Conservation (phyloP, 768 basidiomycete genomes). For the Tulasnella sp. region DNA sequence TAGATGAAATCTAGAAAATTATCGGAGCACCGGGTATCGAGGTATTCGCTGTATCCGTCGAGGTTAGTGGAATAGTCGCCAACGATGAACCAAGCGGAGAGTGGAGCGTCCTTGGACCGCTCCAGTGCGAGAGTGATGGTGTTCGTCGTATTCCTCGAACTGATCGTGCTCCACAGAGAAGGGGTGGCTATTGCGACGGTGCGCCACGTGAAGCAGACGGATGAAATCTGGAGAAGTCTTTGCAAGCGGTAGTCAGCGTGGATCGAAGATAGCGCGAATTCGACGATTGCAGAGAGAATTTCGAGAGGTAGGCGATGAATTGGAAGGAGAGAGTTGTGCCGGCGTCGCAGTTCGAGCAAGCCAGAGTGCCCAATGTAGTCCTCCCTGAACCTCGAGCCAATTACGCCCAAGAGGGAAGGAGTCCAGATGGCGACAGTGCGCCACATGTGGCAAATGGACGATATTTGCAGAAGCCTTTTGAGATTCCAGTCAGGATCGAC, state of each 20-base stretch:
- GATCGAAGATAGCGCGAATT: not conserved
- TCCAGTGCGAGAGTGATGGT: not conserved
- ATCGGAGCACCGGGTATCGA: not conserved
- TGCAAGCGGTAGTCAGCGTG: not conserved
- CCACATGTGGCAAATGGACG: not conserved
- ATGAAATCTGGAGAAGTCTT: not conserved
- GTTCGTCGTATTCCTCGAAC: not conserved
- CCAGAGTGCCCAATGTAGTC: not conserved
- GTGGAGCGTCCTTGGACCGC: not conserved
- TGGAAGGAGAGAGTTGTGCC: not conserved
- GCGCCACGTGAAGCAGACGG: not conserved
- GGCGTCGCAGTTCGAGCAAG: not conserved
- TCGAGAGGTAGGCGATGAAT: not conserved
- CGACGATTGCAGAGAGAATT: not conserved
- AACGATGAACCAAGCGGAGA: not conserved
- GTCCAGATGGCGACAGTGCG: not conserved
- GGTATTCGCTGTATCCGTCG: not conserved
- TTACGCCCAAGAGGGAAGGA: not conserved
- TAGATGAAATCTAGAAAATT: not conserved
- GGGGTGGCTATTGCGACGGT: not conserved
- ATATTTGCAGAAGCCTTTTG: not conserved
- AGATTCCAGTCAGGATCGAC: not conserved
- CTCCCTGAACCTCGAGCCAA: not conserved
- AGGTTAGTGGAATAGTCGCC: not conserved
- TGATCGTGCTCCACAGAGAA: not conserved